phyloP scores from a whole-genome alignment of 345 rosid species.

The Sisymbrium irio region DNA sequence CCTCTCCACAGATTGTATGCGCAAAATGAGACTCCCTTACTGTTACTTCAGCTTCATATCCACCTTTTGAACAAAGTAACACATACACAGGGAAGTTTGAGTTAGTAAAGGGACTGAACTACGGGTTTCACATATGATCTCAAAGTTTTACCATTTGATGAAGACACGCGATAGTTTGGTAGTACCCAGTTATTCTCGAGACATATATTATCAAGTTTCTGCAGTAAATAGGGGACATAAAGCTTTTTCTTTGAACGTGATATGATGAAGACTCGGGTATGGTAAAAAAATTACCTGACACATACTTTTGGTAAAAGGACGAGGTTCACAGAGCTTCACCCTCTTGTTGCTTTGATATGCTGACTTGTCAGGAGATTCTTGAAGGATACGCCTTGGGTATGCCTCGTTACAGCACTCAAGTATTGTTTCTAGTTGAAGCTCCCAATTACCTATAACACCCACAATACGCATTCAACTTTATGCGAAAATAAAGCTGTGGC shows the following conservation, averaged over 20 bases:
- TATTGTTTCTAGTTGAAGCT: slow-evolving; percentile 46
- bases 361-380: slow-evolving; percentile 32
- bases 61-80: slow-evolving; percentile 41
- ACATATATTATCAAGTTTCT: slow-evolving; percentile 68
- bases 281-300: slow-evolving; percentile 54
- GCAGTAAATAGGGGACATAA: slow-evolving; percentile 17
- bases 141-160: slow-evolving; percentile 52
- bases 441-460: slow-evolving; percentile 49
- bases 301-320: slow-evolving; percentile 30
- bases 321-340: slow-evolving; percentile 35
- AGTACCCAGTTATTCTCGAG: slow-evolving; percentile 51
- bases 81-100: not conserved
- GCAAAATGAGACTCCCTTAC: slow-evolving; percentile 40
- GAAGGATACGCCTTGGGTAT: slow-evolving; percentile 24
- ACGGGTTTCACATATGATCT: not conserved
- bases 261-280: not conserved
- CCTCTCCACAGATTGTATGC: slow-evolving; percentile 35
- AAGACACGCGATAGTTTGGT: slow-evolving; percentile 52
- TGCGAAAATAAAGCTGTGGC: not conserved
- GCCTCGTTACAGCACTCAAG: slow-evolving; percentile 46
- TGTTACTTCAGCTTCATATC: slow-evolving; percentile 49
- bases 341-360: slow-evolving; percentile 27
- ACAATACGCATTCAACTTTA: slow-evolving; percentile 8
- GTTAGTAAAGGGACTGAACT: not conserved
- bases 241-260: not conserved